Base-by-base conservation (phyloP, 2,329 filamentous ascomycete genomes). In the Aspergillus eucalypticola region DNA sequence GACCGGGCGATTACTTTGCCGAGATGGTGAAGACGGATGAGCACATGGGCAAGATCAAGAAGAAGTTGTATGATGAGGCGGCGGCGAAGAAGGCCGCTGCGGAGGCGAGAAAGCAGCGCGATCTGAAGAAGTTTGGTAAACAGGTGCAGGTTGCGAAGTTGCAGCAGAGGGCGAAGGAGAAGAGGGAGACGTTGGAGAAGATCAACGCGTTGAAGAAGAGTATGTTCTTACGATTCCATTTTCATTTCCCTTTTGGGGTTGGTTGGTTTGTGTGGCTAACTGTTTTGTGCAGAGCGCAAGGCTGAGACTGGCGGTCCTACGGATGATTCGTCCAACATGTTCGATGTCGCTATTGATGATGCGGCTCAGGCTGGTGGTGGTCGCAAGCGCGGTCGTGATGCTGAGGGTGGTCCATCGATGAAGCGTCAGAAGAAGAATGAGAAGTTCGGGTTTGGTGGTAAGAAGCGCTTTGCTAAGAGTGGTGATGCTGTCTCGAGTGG, bases 11-110 rank as follows among this genome's bases (percentile, higher is more conserved):
- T 79, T 99, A 96, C 81, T 99, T 99, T 71, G 95, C 95, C 48
- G 95, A 99, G 83, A 99, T 98, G 93, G 89, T 97, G 71, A 98
- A 98, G 86, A 91, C 89, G 71, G 95, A 99, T 75, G 94, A 96
- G 71, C 95, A 97, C 78, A 99, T 99, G 95, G 91, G 91, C 75
- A 93, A 91, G 83, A 91, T 99, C 75, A 96, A 96, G 83, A 87
- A 89, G 72, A 96, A 96, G 84, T 82, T 98, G 71, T 85, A 96
- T 64, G 93, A 98, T 71, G 92, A 96, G 73, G 95, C 94, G 0
- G 91, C 94, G 10, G 84, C 87, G 63, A 96, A 96, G 84, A 96
- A 96, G 82, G 94, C 95, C 0, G 86, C 92, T 27, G 88, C 90
- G 23, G 95, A 99, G 78, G 95, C 95, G 6, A 87, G 92, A 75